Base-by-base conservation (phyloP, 2,329 filamentous ascomycete genomes). In the Diaporthe nobilis region DNA sequence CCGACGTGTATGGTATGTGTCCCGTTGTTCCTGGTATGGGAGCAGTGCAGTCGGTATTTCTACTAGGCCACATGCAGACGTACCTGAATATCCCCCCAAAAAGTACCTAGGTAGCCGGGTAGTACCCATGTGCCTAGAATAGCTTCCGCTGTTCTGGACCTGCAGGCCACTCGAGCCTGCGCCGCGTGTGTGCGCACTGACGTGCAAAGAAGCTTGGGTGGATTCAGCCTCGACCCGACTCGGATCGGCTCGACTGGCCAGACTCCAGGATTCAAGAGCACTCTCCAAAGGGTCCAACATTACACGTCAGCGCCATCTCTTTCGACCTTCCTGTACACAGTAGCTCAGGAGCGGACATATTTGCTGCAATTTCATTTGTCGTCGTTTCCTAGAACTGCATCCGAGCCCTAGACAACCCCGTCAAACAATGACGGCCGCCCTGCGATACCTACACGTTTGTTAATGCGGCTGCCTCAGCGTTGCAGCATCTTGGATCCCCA, bases 381-480 rank as follows among this genome's bases (percentile, higher is more conserved):
- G 34, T 39, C 25, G 34, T 28, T 39, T 70, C 34, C 49, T 42
- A 28, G 13, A 22, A 42, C n/a, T 55, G 47, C 22, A 55, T 68
- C 42, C 65, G 34, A 55, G 15, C 65, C 57, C 39, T 63, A 25
- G 63, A 74, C 47, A 53, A 37, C 57, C 20, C 44, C 31, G 55
- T 34, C 71, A 61, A 37, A 74, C 71, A 63, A 76, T 71, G 75
- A 74, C 70, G 75, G 63, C 60, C 28, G 44, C 53, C 63, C 31
- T 51, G 39, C 53, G 71, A 68, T 47, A 61, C 57, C 57, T 51
- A 34, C 49, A 49, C 70, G 42, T 63, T 34, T 75, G n/a, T 74
- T 63, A 77, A 74, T 75, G 76, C 76, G 61, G 57, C 70, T 75
- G 71, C 53, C 61, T n/a, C 58, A 72, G 58, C 58, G 34, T 73